Base-by-base conservation (phyloP, 352 stramenopile species). In the Phytophthora agathidicida region DNA sequence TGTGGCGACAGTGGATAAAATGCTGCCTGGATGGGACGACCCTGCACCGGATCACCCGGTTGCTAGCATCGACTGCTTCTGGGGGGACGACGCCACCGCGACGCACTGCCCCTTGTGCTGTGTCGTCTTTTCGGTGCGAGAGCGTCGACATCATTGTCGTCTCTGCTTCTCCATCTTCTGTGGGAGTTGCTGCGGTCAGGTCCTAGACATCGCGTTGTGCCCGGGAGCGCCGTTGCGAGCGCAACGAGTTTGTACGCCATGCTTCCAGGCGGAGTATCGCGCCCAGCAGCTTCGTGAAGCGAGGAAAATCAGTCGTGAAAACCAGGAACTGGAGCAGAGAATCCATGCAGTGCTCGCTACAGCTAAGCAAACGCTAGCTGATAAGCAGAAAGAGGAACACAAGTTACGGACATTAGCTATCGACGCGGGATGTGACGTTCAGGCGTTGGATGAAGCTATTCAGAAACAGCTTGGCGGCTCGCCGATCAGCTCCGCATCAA, bases 141-240 rank as follows among this genome's bases (percentile, higher is more conserved):
- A 62, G 17, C 80, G 83, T 10, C 77, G 83, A 7, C 83, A 91
- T 22, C 83, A 93, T 51, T 93, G 83, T 47, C 83, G 80, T 8
- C 60, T 91, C 45, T 93, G 83, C 62, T 65, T 93, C 54, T 71
- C 84, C 14, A 86, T 93, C 13, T 93, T 86, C 36, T 93, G 83
- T 30, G 50, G 46, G n/a, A 16, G 53, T 4, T 93, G 83, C 68
- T 86, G 77, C 46, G 50, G 45, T 27, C 63, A 73, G 7, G 42
- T 50, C 0, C 49, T 93, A 24, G 75, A 89, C 19, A 56, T 93
- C 22, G 79, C 77, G 17, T 38, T 93, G 14, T 93, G 79, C 43
- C 70, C 71, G 1, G 83, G 83, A 0, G 83, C 80, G 4, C 77
- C 80, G 0, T n/a, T 90, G 26, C 77, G 80, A 2, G 22, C 38